Evolutionary conservation across 2,329 filamentous ascomycete species (phyloP).

Genomic region (Penicillium sp.): DNA sequence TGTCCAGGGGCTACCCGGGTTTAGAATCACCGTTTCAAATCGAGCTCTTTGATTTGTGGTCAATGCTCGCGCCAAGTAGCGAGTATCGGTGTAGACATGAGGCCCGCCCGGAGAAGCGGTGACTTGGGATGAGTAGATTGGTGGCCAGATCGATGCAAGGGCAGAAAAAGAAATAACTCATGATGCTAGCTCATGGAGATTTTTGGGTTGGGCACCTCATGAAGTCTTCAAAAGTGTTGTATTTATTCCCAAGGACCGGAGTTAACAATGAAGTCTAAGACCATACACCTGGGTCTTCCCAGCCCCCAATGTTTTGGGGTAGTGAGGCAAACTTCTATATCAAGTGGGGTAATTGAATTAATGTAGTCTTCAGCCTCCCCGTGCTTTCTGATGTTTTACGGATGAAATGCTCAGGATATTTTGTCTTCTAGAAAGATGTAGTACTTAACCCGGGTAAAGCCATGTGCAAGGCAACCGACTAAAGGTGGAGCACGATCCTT

Average conservation of each 20-base stretch:
- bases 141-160: background rate
- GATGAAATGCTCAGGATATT: background rate
- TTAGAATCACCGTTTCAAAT: background rate
- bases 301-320: background rate
- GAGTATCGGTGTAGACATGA: background rate
- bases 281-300: no score
- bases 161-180: background rate
- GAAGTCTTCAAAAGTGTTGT: background rate
- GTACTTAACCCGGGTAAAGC: background rate
- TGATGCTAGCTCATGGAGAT: background rate
- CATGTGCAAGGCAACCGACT: background rate
- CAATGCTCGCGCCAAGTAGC: background rate
- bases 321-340: background rate
- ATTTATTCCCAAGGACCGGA: background rate
- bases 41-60: background rate
- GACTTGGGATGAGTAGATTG: background rate
- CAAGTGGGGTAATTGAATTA: background rate
- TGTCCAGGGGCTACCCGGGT: no score
- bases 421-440: background rate
- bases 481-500: background rate
- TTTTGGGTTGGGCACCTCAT: background rate
- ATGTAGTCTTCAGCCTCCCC: background rate
- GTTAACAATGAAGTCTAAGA: background rate
- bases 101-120: background rate
- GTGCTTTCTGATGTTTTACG: background rate